phyloP scores from a whole-genome alignment of 2,329 filamentous ascomycete species.

The Alternaria viburni region DNA sequence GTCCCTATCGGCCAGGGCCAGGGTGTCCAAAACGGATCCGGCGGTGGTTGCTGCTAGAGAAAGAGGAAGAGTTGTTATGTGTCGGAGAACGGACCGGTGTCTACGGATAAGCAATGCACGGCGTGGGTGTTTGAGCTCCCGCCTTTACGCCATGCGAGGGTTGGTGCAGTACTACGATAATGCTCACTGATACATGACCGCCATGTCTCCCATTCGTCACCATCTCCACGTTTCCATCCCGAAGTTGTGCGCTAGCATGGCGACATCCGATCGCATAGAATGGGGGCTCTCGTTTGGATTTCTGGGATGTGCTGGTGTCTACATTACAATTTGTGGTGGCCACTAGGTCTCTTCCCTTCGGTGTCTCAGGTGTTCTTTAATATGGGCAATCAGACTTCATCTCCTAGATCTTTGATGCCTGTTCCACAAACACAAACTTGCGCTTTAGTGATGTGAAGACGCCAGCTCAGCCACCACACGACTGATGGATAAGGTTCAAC shows the following conservation, averaged over 20 bases:
- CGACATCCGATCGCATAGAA: conserved; percentile 29
- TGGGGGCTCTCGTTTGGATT: conserved; percentile 39
- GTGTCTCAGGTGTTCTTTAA: conserved; percentile 35
- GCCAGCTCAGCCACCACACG: neutral
- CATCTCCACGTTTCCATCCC: conserved; percentile 25
- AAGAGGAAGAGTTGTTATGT: conserved; percentile 7
- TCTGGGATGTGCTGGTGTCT: conserved; percentile 31
- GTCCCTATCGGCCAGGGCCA: conserved; percentile 95
- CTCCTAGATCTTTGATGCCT: conserved; percentile 7
- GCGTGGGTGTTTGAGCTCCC: conserved; percentile 37
- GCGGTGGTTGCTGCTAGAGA: conserved; percentile 86
- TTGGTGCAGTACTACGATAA: conserved; percentile 33
- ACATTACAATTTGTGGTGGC: conserved; percentile 39
- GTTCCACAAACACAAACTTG: neutral
- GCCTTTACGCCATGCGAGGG: conserved; percentile 27
- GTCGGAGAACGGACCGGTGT: conserved; percentile 19
- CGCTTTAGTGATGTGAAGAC: neutral
- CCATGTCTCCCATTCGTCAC: conserved; percentile 24
- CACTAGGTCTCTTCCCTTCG: conserved; percentile 26
- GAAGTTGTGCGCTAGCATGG: conserved; percentile 35
- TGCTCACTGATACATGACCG: conserved; percentile 35
- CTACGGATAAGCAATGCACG: conserved; percentile 27
- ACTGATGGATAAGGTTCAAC: neutral
- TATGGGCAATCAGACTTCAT: conserved; percentile 32
- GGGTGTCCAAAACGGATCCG: conserved; percentile 86